phyloP scores from a whole-genome alignment of 148 eudicot genomes.

The Spergularia bocconei region DNA sequence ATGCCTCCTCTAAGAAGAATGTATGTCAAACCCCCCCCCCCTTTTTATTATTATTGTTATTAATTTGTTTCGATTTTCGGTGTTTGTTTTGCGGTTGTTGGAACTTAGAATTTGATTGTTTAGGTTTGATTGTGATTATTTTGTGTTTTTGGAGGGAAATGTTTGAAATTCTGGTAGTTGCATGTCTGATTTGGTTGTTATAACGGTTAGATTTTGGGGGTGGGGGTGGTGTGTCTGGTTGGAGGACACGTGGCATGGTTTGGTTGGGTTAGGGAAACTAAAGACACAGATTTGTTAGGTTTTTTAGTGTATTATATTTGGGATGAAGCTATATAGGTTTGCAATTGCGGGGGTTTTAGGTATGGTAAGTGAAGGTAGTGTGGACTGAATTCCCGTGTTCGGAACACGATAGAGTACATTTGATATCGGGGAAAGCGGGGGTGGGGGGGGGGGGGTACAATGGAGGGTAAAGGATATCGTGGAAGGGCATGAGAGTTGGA shows the following conservation, averaged over 20 bases:
- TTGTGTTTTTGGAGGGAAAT: conserved; percentile 5
- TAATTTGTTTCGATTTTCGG: too few species aligned
- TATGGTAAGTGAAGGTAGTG: background rate
- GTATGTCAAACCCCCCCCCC: conserved; percentile 30
- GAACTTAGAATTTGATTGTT: background rate
- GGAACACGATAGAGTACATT: background rate
- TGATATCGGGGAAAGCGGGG: background rate
- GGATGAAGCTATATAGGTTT: background rate
- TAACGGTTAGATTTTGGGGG: background rate
- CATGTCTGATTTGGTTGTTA: conserved; percentile 2
- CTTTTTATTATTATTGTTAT: background rate
- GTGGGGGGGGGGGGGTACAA: background rate
- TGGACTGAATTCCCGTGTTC: too few species aligned
- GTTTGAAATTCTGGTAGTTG: conserved; percentile 17
- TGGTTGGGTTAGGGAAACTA: background rate
- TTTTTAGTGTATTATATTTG: background rate
- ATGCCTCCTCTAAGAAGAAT: conserved; percentile 31
- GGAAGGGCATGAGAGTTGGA: background rate
- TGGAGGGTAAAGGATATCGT: too few species aligned
- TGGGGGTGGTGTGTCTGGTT: background rate
- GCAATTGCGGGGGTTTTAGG: background rate
- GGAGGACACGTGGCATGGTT: conserved; percentile 16
- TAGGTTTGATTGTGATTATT: background rate
- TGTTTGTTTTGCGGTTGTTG: background rate
- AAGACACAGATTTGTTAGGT: background rate